Conservation (phyloP, 768 basidiomycete species). For the Piloderma croceum region DNA sequence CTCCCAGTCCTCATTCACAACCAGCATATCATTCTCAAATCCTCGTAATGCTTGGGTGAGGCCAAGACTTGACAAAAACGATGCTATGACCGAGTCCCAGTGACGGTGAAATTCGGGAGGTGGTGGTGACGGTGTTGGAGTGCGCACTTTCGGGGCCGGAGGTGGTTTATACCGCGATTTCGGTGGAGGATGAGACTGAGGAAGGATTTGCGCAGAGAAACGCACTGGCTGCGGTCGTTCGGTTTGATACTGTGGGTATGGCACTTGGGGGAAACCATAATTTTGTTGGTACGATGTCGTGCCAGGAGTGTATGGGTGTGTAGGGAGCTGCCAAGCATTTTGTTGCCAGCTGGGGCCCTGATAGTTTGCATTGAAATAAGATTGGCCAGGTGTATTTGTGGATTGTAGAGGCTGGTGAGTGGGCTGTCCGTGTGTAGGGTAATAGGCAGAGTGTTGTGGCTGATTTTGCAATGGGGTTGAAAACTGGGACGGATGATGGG, state of each 20-base stretch:
- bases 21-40: constrained; percentile 65
- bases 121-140: constrained; percentile 21
- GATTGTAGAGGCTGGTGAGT: constrained; percentile 15
- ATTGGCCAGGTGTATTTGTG: too few relatives aligned
- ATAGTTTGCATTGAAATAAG: not conserved
- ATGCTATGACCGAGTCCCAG: constrained; percentile 55
- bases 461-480: not conserved
- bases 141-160: constrained; percentile 1
- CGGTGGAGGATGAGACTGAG: constrained; percentile 16
- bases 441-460: not conserved
- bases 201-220: constrained; percentile 27
- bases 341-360: not conserved
- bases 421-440: constrained; percentile 11
- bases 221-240: constrained; percentile 27
- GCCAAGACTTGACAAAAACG: constrained; percentile 51
- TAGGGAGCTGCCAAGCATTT: constrained; percentile 29
- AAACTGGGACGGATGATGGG: not conserved
- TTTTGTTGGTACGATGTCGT: constrained; percentile 28
- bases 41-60: constrained; percentile 55
- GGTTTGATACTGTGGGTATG: constrained; percentile 27
- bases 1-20: constrained; percentile 67
- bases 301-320: constrained; percentile 23
- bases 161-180: constrained; percentile 20
- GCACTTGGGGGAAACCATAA: constrained; percentile 21
- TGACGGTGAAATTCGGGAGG: constrained; percentile 44